Evolutionary conservation across 345 rosid genomes (phyloP).

Genomic region (Euphorbia lathyris): DNA sequence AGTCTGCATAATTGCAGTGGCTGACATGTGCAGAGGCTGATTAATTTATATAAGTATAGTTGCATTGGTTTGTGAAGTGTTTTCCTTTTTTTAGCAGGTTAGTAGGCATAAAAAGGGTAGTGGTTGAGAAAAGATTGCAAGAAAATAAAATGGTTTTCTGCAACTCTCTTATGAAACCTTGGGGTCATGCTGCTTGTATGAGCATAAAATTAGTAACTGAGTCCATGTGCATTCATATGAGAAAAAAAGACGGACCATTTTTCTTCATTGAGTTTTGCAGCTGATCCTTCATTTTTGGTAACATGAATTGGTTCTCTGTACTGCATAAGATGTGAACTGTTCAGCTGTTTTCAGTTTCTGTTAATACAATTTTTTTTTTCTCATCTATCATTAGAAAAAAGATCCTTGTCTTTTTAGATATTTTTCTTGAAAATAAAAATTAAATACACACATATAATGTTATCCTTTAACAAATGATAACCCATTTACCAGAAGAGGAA

Average conservation of each 20-base stretch:
- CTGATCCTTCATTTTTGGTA: neutral
- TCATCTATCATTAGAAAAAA: neutral
- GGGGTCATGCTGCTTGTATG: conserved; percentile 11
- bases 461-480: neutral
- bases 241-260: neutral
- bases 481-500: too few relatives aligned
- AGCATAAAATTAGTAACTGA: neutral
- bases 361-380: neutral
- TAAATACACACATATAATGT: too few relatives aligned
- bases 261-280: neutral
- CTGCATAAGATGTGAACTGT: neutral
- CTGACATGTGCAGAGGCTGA: neutral
- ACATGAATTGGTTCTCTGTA: neutral
- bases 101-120: conserved; percentile 1
- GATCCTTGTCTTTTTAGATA: neutral
- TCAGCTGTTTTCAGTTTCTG: neutral
- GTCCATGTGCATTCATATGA: neutral
- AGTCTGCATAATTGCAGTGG: neutral
- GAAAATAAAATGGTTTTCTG: conserved; percentile 1
- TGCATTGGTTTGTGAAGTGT: conserved; percentile 4
- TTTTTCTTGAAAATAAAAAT: neutral
- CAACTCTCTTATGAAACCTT: neutral
- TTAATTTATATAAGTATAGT: neutral
- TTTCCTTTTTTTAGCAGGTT: neutral
- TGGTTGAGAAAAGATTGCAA: conserved; percentile 5